Evolutionary conservation across 345 rosid species (phyloP), one percentile per base, ranked within the genome.

Genomic region (Triadica sebifera): DNA sequence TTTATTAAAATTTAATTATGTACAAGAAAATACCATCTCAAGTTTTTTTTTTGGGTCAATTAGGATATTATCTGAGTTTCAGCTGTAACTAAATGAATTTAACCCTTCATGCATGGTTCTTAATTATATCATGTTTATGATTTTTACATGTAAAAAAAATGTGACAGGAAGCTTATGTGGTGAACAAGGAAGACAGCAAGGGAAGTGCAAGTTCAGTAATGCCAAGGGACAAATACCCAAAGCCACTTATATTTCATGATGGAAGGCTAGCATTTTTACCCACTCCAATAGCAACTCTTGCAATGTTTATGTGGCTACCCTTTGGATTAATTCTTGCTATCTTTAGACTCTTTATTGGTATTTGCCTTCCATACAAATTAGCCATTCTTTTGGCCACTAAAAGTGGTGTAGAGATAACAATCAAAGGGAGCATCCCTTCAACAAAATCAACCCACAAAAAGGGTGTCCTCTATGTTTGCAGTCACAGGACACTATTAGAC

Each of bases 201-300:
- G 59, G 1, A 55, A 83, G 58, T 66, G 29, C 59, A 22, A 77
- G 71, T 41, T 51, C 80, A 47, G 47, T 12, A 25, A 79, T 79
- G 72, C 67, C 93, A 25, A 90, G 90, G 76, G 91, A 85, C 60
- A 91, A 88, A 76, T 91, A 91, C 81, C 97, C 98, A 43, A 95
- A 90, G 64, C 99, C 96, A 7, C 78, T 95, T 17, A 78, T 95
- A 50, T 95, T 95, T 71, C 99, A 95, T 49, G 99, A 95, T 34
- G 99, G 99, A 64, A 90, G 99, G 82, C 87, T 95, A n/a, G 98
- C 94, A 4, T 95, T 95, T 85, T 78, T 93, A 73, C 99, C 99
- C 0, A 87, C 98, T 53, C 99, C 98, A 29, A 65, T 71, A 0
- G 92, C 98, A 39, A 88, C 96, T 55, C 83, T 88, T 17, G 49